These are phyloP conservation scores for Massarina eburnea DNA, from an alignment of 2,329 filamentous ascomycete species.

Conservation along the genomic window DNA sequence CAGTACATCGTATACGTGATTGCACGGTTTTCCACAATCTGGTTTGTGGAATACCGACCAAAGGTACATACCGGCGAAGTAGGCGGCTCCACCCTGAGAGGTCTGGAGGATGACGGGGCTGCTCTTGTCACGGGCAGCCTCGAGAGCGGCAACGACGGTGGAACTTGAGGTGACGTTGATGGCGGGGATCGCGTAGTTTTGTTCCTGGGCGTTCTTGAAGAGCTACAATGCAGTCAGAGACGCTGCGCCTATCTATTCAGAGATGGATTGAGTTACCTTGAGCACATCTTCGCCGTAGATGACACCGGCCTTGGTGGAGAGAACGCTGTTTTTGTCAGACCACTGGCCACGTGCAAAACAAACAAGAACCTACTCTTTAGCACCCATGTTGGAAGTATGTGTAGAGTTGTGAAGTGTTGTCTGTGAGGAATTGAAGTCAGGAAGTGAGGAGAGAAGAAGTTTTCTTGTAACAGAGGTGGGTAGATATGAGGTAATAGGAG, in stretches of 20 bases:
- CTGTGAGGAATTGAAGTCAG: background rate
- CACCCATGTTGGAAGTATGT: slow-evolving; percentile 21
- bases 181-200: slow-evolving; percentile 54
- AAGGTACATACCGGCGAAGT: slow-evolving; percentile 75
- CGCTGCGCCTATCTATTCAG: background rate
- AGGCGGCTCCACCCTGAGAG: slow-evolving; percentile 71
- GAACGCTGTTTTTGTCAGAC: slow-evolving; percentile 30
- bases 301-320: slow-evolving; percentile 62
- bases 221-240: slow-evolving; percentile 49
- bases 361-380: slow-evolving; percentile 15
- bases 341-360: background rate
- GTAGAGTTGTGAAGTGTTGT: slow-evolving; percentile 1
- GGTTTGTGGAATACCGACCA: background rate
- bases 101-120: slow-evolving; percentile 90
- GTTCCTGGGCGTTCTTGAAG: slow-evolving; percentile 87
- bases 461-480: background rate
- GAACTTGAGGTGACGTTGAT: slow-evolving; percentile 78
- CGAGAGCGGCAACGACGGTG: slow-evolving; percentile 75
- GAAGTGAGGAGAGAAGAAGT: background rate
- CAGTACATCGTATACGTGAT: slow-evolving; percentile 10
- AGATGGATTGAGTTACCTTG: slow-evolving; percentile 4
- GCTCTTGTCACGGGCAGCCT: slow-evolving; percentile 91
- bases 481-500: slow-evolving; percentile 15
- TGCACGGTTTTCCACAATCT: background rate
- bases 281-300: slow-evolving; percentile 69